These are phyloP conservation scores for Ustilago lituana DNA, from an alignment of 1,284 basidiomycete species.

Conservation along the genomic window DNA sequence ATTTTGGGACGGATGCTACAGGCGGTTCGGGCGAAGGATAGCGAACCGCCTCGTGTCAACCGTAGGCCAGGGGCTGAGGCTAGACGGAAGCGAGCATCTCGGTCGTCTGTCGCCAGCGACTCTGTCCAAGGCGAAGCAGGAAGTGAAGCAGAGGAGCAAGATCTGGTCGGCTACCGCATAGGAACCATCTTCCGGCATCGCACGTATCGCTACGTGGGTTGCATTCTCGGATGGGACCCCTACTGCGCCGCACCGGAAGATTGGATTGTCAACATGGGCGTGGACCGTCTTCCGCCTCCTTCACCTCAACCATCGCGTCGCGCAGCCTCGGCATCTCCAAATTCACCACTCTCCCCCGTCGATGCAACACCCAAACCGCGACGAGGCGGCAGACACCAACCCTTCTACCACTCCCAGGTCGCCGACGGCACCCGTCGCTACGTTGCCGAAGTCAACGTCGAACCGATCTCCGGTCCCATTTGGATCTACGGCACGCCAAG, in stretches of 20 bases:
- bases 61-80: constrained; percentile 3
- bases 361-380: background rate
- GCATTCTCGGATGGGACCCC: constrained; percentile 44
- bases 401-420: constrained; percentile 40
- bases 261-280: constrained; percentile 55
- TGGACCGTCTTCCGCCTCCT: constrained; percentile 40
- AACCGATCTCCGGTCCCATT: constrained; percentile 12
- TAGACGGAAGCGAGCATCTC: background rate
- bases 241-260: constrained; percentile 42
- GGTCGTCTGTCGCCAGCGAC: background rate
- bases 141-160: constrained; percentile 3
- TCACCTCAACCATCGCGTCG: background rate
- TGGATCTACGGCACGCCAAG: constrained; percentile 35
- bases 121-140: background rate
- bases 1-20: constrained; percentile 28
- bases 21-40: constrained; percentile 21
- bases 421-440: constrained; percentile 32
- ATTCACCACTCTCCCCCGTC: background rate
- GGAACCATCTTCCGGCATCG: constrained; percentile 54
- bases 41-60: constrained; percentile 14
- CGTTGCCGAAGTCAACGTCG: constrained; percentile 44
- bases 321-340: background rate
- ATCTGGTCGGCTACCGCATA: constrained; percentile 23
- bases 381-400: constrained; percentile 33
- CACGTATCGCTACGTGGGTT: constrained; percentile 46